Percentiles rank a stretch among this genome's conserved stretches.
These are phyloP conservation scores for Bruguiera sexangula DNA, from an alignment of 345 rosid species.

Conservation along the genomic window DNA sequence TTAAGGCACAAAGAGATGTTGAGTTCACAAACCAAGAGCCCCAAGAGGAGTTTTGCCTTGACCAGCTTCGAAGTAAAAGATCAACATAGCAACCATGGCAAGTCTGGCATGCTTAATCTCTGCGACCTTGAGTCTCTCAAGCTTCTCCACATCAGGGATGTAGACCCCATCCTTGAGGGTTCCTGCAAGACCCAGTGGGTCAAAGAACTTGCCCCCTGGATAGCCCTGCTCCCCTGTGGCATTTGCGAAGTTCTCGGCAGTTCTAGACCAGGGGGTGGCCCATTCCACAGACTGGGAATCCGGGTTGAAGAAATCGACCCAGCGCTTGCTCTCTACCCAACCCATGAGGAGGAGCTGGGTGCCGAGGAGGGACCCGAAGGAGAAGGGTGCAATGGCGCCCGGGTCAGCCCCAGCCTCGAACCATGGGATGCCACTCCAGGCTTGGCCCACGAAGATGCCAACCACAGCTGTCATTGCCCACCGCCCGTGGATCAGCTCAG, in stretches of 20 bases:
- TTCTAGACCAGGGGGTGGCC: slow-evolving; percentile 97
- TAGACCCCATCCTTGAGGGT: slow-evolving; percentile 58
- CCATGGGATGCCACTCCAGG: slow-evolving; percentile 97
- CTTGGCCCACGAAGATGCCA: slow-evolving; percentile 89
- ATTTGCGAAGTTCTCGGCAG: slow-evolving; percentile 80
- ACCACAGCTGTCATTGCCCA: slow-evolving; percentile 96
- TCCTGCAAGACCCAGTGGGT: slow-evolving; percentile 80
- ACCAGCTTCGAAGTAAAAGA: slow-evolving; percentile 93
- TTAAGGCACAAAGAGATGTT: too few species aligned
- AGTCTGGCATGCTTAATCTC: slow-evolving; percentile 96
- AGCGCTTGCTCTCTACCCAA: slow-evolving; percentile 98
- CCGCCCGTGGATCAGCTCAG: slow-evolving; percentile 93
- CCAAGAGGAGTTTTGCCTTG: slow-evolving; percentile 97
- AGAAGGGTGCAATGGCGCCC: slow-evolving; percentile 78
- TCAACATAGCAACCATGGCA: slow-evolving; percentile 93
- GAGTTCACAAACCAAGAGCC: slow-evolving; percentile 75
- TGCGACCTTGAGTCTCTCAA: slow-evolving; percentile 84
- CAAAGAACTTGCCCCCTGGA: slow-evolving; percentile 97
- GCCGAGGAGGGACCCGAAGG: slow-evolving; percentile 78
- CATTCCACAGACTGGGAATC: slow-evolving; percentile 91
- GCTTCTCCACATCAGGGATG: slow-evolving; percentile 70
- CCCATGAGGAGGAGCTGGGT: slow-evolving; percentile 97
- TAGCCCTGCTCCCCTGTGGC: slow-evolving; percentile 92
- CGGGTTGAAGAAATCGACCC: slow-evolving; percentile 98
- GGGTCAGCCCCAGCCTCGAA: slow-evolving; percentile 98